Conservation (phyloP, 148 eudicot genomes). For the Selenicereus undatus region DNA sequence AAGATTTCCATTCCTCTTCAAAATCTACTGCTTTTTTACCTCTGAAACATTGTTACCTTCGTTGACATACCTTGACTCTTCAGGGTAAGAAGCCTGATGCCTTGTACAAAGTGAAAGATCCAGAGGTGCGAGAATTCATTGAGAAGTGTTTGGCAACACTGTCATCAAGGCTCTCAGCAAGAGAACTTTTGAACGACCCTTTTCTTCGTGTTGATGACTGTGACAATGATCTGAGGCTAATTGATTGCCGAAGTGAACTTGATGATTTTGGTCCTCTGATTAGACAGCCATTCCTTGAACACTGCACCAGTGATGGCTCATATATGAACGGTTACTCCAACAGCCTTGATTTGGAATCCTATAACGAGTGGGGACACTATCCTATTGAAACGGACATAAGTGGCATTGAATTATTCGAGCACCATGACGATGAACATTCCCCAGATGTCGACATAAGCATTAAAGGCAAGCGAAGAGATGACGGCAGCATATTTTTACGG, state of each 20-base stretch:
- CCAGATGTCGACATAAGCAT: constrained; percentile 56
- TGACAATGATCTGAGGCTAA: constrained; percentile 35
- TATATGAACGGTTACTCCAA: constrained; percentile 36
- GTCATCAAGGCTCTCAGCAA: constrained; percentile 64
- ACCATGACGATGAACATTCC: constrained; percentile 47
- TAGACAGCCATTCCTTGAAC: constrained; percentile 38
- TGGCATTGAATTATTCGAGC: constrained; percentile 57
- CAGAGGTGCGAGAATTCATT: constrained; percentile 63
- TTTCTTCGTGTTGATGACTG: constrained; percentile 57
- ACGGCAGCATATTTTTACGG: constrained; percentile 66
- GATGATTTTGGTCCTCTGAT: constrained; percentile 33
- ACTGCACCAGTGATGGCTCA: constrained; percentile 32
- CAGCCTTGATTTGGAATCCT: constrained; percentile 33
- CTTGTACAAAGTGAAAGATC: constrained; percentile 71
- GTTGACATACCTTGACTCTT: constrained; percentile 17
- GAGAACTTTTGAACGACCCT: constrained; percentile 75
- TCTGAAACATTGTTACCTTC: neutral
- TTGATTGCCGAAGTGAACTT: constrained; percentile 37
- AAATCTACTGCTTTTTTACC: neutral
- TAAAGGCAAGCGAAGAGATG: constrained; percentile 67
- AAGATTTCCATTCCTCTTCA: constrained; percentile 27
- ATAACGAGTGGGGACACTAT: constrained; percentile 41
- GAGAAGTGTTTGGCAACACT: constrained; percentile 79
- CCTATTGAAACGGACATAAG: constrained; percentile 39
- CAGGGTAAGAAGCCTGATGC: constrained; percentile 86